phyloP scores from a whole-genome alignment of 805 yeast species.

The Cyberlindnera bimundalis region DNA sequence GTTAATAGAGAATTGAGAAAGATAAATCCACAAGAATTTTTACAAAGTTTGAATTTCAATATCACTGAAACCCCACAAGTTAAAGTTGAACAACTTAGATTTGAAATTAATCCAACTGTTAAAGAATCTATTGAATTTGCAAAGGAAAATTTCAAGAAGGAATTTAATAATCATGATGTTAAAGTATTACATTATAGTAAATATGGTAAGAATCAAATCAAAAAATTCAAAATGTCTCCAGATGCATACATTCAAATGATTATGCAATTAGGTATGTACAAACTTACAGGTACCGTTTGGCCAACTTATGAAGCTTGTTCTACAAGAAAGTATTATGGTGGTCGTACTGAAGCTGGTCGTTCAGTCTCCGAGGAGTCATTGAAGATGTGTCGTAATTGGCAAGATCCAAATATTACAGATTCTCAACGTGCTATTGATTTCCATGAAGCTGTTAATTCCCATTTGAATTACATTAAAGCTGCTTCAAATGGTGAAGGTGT shows the following conservation, averaged over 20 bases:
- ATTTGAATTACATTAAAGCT: conserved; percentile 64
- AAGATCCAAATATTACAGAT: conserved; percentile 41
- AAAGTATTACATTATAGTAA: conserved; percentile 78
- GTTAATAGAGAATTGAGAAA: conserved; percentile 55
- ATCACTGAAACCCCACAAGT: not conserved
- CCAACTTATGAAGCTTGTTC: conserved; percentile 98
- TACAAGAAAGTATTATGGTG: conserved; percentile 81
- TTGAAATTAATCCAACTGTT: conserved; percentile 56
- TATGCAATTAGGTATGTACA: conserved; percentile 87
- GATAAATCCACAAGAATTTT: conserved; percentile 36
- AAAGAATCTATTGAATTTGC: conserved; percentile 54
- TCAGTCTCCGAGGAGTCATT: conserved; percentile 71
- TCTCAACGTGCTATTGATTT: conserved; percentile 63
- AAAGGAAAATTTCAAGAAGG: conserved; percentile 47
- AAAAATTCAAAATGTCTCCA: conserved; percentile 81
- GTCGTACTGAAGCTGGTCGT: conserved; percentile 94
- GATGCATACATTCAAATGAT: conserved; percentile 91
- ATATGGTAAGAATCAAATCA: conserved; percentile 83
- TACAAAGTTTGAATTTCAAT: conserved; percentile 17
- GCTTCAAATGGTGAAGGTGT: conserved; percentile 88
- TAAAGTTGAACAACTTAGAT: conserved; percentile 37
- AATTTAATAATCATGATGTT: conserved; percentile 62
- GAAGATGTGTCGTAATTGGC: conserved; percentile 72
- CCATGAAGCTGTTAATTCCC: conserved; percentile 69
- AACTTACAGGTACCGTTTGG: conserved; percentile 70